Evolutionary conservation across 306 rosid species (phyloP), one percentile per base, ranked within the genome.

Genomic region (Coriaria nepalensis): DNA sequence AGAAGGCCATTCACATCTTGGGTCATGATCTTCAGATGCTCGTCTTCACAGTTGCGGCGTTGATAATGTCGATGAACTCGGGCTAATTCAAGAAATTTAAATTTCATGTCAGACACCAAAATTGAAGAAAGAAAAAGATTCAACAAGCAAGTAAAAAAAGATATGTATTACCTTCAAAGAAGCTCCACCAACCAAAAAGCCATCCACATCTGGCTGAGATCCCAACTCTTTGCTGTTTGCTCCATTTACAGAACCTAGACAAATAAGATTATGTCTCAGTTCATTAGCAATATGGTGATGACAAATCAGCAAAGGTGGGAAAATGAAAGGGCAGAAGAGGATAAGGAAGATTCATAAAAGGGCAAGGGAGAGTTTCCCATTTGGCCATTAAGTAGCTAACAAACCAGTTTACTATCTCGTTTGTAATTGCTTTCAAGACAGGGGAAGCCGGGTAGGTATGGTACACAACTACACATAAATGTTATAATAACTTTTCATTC

Each of bases 131-230:
- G 20, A 52, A 73, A 51, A 43, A 54, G 62, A 35, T 37, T 33
- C 50, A 45, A 34, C 12, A n/a, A 43, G 57, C 9, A 49, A 33
- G 13, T 8, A 43, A 35, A 36, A 38, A 9, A 33, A 40, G 10
- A 0, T 43, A 37, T 40, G 6, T 53, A 4, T 6, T 10, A 82
- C 92, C 94, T 83, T 78, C 35, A 83, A 71, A 45, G 95, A 88
- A 76, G 94, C 95, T 72, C 95, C 95, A 4, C 97, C 97, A 47
- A 84, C 95, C 74, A 88, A 73, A 78, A 88, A 88, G 42, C 93
- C 97, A 70, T 88, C 97, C 52, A 88, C 53, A 55, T 88, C 97
- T 13, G 78, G 78, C 68, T 84, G 88, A 33, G 58, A 59, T 51
- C 95, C 95, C 73, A 88, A 52, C 61, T 88, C 97, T 50, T 70